Evolutionary conservation across 192 early-diverging fungal genomes (phyloP).

Genomic region (Linnemannia exigua): DNA sequence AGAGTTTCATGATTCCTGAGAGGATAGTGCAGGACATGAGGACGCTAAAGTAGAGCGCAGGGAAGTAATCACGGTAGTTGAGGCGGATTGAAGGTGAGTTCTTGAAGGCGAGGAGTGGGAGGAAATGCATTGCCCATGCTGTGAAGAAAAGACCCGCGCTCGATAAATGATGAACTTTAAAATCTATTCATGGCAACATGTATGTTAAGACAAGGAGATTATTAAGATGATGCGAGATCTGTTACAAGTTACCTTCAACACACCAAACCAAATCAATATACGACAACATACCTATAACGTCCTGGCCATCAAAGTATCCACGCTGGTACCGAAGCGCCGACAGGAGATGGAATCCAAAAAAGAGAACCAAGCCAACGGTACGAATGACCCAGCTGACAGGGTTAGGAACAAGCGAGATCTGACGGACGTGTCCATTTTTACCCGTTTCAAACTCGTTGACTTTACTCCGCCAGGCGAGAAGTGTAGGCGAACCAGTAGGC

Average conservation of each 20-base stretch:
- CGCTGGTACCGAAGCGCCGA: not conserved
- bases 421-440: not conserved
- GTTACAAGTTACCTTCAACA: not conserved
- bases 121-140: constrained; percentile 20
- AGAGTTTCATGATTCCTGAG: not conserved
- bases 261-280: not conserved
- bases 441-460: not conserved
- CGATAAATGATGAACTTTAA: not conserved
- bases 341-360: not conserved
- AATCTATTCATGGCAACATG: not conserved
- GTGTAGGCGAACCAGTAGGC: not conserved
- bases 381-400: constrained; percentile 23
- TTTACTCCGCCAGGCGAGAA: not conserved
- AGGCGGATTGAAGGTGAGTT: not conserved
- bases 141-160: constrained; percentile 12
- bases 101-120: not conserved
- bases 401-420: constrained; percentile 29
- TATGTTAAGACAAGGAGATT: not conserved
- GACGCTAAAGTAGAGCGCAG: constrained; percentile 26
- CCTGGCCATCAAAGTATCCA: constrained; percentile 19
- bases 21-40: constrained; percentile 21
- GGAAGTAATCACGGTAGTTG: constrained; percentile 24
- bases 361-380: not conserved
- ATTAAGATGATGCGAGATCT: not conserved
- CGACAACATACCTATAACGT: not conserved